Evolutionary conservation across 2,329 filamentous ascomycete genomes (phyloP).

Genomic region (Xylariaceae sp.): DNA sequence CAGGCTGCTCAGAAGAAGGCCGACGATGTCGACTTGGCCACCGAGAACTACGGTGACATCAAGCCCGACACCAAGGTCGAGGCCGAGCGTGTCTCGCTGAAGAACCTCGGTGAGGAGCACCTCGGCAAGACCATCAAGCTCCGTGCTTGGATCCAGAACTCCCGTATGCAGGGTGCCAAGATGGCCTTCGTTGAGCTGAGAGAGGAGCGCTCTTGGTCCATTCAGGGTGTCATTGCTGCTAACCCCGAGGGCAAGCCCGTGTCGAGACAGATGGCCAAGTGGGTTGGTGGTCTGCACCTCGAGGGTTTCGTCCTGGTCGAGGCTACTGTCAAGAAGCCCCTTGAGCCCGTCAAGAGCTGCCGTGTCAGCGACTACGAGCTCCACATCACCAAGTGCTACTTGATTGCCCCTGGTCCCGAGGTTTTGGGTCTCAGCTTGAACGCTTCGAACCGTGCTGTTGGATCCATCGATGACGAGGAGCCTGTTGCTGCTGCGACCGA

Average conservation of each 20-base stretch:
- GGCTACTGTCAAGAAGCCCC: slow-evolving; percentile 72
- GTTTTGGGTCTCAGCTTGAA: slow-evolving; percentile 54
- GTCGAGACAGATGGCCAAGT: slow-evolving; percentile 92
- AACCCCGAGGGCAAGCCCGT: slow-evolving; percentile 58
- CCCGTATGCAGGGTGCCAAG: slow-evolving; percentile 82
- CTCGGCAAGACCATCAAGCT: slow-evolving; percentile 68
- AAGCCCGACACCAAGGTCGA: slow-evolving; percentile 54
- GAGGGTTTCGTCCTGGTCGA: slow-evolving; percentile 83
- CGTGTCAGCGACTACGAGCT: slow-evolving; percentile 76
- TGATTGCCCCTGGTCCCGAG: slow-evolving; percentile 60
- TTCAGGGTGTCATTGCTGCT: slow-evolving; percentile 74
- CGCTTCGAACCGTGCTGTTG: slow-evolving; percentile 49
- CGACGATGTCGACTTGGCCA: slow-evolving; percentile 60
- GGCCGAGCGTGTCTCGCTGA: slow-evolving; percentile 55
- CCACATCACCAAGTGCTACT: slow-evolving; percentile 79
- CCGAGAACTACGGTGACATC: slow-evolving; percentile 74
- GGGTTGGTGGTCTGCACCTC: slow-evolving; percentile 65
- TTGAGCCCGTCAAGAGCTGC: slow-evolving; percentile 84
- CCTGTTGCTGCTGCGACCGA: slow-evolving; percentile 29
- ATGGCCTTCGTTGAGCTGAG: slow-evolving; percentile 85
- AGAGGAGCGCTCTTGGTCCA: slow-evolving; percentile 66
- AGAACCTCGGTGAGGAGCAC: slow-evolving; percentile 58
- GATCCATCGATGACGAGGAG: slow-evolving; percentile 56
- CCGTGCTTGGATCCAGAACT: slow-evolving; percentile 79
- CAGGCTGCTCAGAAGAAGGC: slow-evolving; percentile 63